These are phyloP conservation scores for Durotheca rogersii DNA, from an alignment of 495 filamentous ascomycete species.

Conservation along the genomic window DNA sequence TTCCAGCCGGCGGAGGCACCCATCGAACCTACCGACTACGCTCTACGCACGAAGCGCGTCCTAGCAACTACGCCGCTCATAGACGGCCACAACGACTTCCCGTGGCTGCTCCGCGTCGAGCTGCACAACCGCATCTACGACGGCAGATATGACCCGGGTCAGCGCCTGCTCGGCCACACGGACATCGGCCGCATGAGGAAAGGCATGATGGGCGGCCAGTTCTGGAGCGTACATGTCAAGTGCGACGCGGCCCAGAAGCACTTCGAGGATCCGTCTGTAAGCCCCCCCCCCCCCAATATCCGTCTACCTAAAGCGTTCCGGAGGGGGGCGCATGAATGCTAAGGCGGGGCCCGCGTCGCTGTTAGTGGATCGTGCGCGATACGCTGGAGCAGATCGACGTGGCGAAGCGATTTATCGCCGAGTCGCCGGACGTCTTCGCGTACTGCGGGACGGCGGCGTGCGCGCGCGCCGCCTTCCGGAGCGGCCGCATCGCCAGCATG, in stretches of 20 bases:
- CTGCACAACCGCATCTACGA: constrained; percentile 35
- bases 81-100: constrained; percentile 38
- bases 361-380: constrained; percentile 28
- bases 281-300: background rate
- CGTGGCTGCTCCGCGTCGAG: constrained; percentile 31
- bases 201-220: constrained; percentile 35
- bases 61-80: constrained; percentile 19
- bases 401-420: constrained; percentile 27
- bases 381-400: constrained; percentile 40
- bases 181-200: constrained; percentile 26
- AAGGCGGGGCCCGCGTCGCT: background rate
- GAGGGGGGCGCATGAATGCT: background rate
- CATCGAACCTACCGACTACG: constrained; percentile 14
- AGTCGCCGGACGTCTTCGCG: constrained; percentile 13
- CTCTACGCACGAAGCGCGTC: constrained; percentile 10
- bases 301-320: too few species aligned
- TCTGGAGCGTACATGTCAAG: constrained; percentile 39
- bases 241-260: constrained; percentile 15
- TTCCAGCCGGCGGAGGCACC: constrained; percentile 1
- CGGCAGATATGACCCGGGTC: constrained; percentile 27
- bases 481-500: constrained; percentile 29
- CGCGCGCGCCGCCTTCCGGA: constrained; percentile 16
- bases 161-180: constrained; percentile 27
- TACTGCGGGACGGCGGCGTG: constrained; percentile 22
- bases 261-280: constrained; percentile 26